Conservation (phyloP, 1,284 basidiomycete species). For the Flammula alnicola region DNA sequence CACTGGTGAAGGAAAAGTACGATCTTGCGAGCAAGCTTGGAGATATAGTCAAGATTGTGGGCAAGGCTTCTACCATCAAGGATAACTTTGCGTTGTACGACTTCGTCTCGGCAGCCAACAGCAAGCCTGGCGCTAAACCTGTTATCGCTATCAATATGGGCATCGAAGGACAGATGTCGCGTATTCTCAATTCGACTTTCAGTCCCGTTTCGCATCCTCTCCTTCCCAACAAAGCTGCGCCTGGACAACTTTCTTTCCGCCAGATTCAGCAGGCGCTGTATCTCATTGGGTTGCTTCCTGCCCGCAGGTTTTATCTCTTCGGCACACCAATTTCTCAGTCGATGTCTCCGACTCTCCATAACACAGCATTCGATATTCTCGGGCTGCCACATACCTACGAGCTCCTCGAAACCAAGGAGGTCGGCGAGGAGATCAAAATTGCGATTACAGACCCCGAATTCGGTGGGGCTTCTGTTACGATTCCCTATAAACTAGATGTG, state of each 20-base stretch:
- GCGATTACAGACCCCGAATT: constrained; percentile 75
- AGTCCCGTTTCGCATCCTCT: constrained; percentile 91
- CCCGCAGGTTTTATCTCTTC: constrained; percentile 83
- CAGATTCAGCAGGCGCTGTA: constrained; percentile 85
- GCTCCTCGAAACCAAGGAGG: constrained; percentile 73
- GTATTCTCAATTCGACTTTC: constrained; percentile 86
- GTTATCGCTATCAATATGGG: constrained; percentile 97
- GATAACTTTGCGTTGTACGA: constrained; percentile 85
- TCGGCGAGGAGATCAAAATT: constrained; percentile 70
- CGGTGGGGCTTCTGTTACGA: constrained; percentile 96
- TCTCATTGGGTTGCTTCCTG: constrained; percentile 79
- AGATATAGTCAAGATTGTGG: constrained; percentile 93
- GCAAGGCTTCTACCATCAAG: constrained; percentile 74
- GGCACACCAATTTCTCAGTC: constrained; percentile 90
- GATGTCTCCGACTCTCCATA: constrained; percentile 93
- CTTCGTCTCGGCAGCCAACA: constrained; percentile 61
- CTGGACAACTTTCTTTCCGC: constrained; percentile 89
- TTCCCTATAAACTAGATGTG: constrained; percentile 90
- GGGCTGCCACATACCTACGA: constrained; percentile 86
- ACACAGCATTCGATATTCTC: constrained; percentile 82
- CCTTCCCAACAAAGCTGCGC: constrained; percentile 85
- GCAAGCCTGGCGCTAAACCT: constrained; percentile 63
- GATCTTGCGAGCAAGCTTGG: constrained; percentile 69
- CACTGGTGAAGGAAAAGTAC: constrained; percentile 73
- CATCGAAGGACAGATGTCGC: constrained; percentile 84